Percentiles rank a stretch among this genome's conserved stretches.
These are phyloP conservation scores for Pleurotus citrinopileatus DNA, from an alignment of 768 basidiomycete species.

Conservation along the genomic window DNA sequence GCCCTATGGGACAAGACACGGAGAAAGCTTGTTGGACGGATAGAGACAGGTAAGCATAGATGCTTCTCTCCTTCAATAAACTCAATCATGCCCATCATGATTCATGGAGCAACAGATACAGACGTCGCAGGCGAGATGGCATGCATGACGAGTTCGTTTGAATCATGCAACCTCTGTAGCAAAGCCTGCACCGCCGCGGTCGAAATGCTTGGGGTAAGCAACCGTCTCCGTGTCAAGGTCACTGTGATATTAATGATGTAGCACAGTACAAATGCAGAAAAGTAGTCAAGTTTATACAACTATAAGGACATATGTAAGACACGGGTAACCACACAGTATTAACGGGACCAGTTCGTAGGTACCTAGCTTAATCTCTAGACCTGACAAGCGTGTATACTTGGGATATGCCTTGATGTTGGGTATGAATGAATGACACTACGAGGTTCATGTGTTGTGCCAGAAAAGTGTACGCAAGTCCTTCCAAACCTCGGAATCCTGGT, in stretches of 20 bases:
- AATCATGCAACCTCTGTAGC: slow-evolving; percentile 48
- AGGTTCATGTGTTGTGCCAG: slow-evolving; percentile 80
- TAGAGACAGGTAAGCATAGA: slow-evolving; percentile 47
- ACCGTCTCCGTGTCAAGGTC: neutral
- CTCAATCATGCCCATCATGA: no score
- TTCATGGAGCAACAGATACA: slow-evolving; percentile 50
- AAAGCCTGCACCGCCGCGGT: slow-evolving; percentile 64
- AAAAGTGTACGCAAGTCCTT: slow-evolving; percentile 75
- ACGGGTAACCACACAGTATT: neutral
- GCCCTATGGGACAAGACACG: slow-evolving; percentile 52
- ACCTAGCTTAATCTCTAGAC: neutral
- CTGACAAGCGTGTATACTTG: neutral
- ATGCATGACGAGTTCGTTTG: slow-evolving; percentile 40
- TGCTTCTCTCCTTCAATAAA: neutral
- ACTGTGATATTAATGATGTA: slow-evolving; percentile 11
- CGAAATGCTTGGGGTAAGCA: slow-evolving; percentile 63
- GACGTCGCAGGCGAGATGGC: slow-evolving; percentile 71
- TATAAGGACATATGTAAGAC: slow-evolving; percentile 20
- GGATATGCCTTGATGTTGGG: neutral
- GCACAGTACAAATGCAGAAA: slow-evolving; percentile 62
- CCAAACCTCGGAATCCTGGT: slow-evolving; percentile 91
- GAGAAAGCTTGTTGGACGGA: slow-evolving; percentile 37
- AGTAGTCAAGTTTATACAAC: slow-evolving; percentile 49
- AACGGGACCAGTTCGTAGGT: neutral
- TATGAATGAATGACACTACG: neutral